Conservation (phyloP, 1,284 basidiomycete genomes). For the Fistulina hepatica region DNA sequence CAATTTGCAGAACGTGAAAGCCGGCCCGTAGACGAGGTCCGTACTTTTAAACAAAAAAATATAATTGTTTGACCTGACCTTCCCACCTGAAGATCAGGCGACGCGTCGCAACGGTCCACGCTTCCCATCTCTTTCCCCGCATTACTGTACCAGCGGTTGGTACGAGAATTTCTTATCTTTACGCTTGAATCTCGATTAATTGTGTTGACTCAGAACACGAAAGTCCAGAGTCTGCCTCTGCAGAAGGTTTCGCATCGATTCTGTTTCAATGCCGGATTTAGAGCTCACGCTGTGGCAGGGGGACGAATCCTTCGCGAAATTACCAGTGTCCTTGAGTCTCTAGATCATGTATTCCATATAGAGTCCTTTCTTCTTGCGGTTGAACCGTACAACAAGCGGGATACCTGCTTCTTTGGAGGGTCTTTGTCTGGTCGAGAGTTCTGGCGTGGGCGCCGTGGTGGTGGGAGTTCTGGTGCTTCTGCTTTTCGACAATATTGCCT, state of each 20-base stretch:
- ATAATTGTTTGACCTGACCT: constrained; percentile 6
- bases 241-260: constrained; percentile 7
- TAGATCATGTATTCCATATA: constrained; percentile 35
- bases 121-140: constrained; percentile 40
- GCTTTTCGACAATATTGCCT: constrained; percentile 40
- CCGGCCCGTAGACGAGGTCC: constrained; percentile 51
- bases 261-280: constrained; percentile 25
- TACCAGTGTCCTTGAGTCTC: constrained; percentile 40
- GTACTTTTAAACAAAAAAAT: constrained; percentile 16
- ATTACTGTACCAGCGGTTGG: too few species aligned
- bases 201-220: constrained; percentile 7
- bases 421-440: constrained; percentile 48
- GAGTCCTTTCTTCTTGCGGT: constrained; percentile 54
- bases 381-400: constrained; percentile 34
- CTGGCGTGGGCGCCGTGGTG: constrained; percentile 47
- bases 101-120: constrained; percentile 46
- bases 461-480: constrained; percentile 44
- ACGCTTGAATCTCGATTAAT: too few species aligned
- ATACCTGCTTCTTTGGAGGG: constrained; percentile 52
- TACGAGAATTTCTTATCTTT: too few species aligned
- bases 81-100: constrained; percentile 33
- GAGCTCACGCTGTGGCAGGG: too few species aligned
- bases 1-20: constrained; percentile 48
- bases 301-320: constrained; percentile 36
- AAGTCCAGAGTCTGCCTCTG: constrained; percentile 8